A percentile compares a stretch with the other conserved stretches of the same genome.
Conservation (phyloP, 805 yeast species). For the Saccharomycopsis sp. region DNA sequence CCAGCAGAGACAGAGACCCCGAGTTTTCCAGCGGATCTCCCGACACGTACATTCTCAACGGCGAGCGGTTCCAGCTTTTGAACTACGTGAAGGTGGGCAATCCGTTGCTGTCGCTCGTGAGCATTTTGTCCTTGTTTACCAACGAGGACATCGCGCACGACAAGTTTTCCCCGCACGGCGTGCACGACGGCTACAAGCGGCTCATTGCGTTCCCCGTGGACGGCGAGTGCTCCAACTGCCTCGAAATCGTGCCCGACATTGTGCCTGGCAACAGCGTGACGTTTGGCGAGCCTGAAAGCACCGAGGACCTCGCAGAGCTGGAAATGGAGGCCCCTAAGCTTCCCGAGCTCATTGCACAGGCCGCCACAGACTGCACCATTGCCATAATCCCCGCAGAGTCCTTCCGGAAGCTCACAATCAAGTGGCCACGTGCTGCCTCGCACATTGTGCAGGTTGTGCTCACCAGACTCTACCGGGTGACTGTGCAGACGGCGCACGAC, state of each 20-base stretch:
- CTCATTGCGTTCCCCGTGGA: slow-evolving; percentile 1
- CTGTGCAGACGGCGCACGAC: slow-evolving; percentile 82
- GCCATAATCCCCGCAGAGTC: slow-evolving; percentile 88
- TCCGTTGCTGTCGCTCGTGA: slow-evolving; percentile 76
- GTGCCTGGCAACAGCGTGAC: background rate
- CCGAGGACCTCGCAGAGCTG: too few species aligned
- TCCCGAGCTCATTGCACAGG: slow-evolving; percentile 61
- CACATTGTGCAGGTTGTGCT: slow-evolving; percentile 91
- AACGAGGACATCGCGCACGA: slow-evolving; percentile 28
- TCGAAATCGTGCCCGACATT: slow-evolving; percentile 11
- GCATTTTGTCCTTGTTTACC: slow-evolving; percentile 71
- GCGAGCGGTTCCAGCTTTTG: slow-evolving; percentile 60
- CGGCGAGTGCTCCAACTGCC: background rate
- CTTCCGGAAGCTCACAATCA: slow-evolving; percentile 60
- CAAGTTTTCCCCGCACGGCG: background rate
- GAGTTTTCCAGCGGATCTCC: slow-evolving; percentile 29
- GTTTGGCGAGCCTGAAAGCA: background rate
- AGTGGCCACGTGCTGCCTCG: slow-evolving; percentile 83
- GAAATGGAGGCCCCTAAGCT: slow-evolving; percentile 6
- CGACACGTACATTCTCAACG: slow-evolving; percentile 44
- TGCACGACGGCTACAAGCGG: slow-evolving; percentile 3
- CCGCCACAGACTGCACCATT: slow-evolving; percentile 69
- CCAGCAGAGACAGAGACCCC: slow-evolving; percentile 5
- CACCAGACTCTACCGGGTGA: slow-evolving; percentile 80
- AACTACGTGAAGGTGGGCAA: slow-evolving; percentile 80